phyloP scores from a whole-genome alignment of 768 basidiomycete species.

The Krasilnikovozyma curviuscula region DNA sequence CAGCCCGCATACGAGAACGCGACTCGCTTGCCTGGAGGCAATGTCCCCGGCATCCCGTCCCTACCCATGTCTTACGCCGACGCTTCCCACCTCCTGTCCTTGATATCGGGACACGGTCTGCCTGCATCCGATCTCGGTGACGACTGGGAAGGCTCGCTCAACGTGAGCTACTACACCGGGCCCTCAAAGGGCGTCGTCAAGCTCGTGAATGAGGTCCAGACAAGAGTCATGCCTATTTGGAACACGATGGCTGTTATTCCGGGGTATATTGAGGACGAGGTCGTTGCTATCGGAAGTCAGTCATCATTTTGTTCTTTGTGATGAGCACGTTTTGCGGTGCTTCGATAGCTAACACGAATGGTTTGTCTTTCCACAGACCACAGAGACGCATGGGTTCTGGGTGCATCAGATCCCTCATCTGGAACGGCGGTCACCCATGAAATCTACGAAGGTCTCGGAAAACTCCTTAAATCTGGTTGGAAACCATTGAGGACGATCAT shows the following conservation, averaged over 20 bases:
- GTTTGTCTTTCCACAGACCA: neutral
- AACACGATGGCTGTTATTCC: slow-evolving; percentile 70
- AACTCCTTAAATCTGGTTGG: slow-evolving; percentile 53
- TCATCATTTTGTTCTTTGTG: no score
- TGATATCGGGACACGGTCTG: slow-evolving; percentile 32
- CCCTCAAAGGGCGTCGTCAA: slow-evolving; percentile 32
- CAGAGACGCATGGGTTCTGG: slow-evolving; percentile 43
- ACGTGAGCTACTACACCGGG: slow-evolving; percentile 29
- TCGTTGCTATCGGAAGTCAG: slow-evolving; percentile 75
- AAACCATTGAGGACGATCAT: slow-evolving; percentile 58
- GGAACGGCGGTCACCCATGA: slow-evolving; percentile 65
- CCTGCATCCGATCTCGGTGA: slow-evolving; percentile 19
- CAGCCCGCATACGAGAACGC: slow-evolving; percentile 66
- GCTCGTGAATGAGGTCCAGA: slow-evolving; percentile 52
- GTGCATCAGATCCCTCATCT: slow-evolving; percentile 41
- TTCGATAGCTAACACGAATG: neutral
- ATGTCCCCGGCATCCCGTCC: slow-evolving; percentile 58
- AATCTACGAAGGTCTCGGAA: slow-evolving; percentile 53
- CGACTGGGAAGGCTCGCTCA: slow-evolving; percentile 27
- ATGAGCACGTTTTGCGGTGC: no score
- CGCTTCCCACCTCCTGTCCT: slow-evolving; percentile 45
- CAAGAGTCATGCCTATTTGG: slow-evolving; percentile 53
- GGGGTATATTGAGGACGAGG: slow-evolving; percentile 63
- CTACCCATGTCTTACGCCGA: slow-evolving; percentile 81
- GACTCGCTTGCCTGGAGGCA: slow-evolving; percentile 39